phyloP scores from a whole-genome alignment of 2,329 filamentous ascomycete species.

The Penicillium sp. region DNA sequence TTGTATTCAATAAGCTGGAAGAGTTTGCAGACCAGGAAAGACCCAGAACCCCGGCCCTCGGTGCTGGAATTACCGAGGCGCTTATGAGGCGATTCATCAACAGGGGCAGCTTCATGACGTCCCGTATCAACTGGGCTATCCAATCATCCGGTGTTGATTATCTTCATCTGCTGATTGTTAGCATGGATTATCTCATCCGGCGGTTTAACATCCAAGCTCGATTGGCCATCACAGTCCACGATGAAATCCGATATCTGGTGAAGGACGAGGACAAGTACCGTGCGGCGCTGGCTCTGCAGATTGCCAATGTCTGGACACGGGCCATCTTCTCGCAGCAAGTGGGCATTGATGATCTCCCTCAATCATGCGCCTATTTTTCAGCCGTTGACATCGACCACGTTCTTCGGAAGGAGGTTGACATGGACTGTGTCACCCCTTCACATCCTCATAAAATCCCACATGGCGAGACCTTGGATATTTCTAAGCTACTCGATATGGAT shows the following conservation, averaged over 20 bases:
- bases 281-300: conserved; percentile 86
- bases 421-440: conserved; percentile 93
- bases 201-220: conserved; percentile 83
- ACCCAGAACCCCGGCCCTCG: conserved; percentile 86
- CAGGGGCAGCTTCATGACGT: conserved; percentile 90
- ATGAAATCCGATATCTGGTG: conserved; percentile 94
- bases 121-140: conserved; percentile 98
- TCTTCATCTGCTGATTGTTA: conserved; percentile 84
- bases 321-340: conserved; percentile 98
- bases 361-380: conserved; percentile 92
- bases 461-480: conserved; percentile 85
- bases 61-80: conserved; percentile 93
- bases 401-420: conserved; percentile 95
- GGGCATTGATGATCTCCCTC: conserved; percentile 90
- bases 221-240: conserved; percentile 89
- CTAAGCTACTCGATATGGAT: conserved; percentile 71
- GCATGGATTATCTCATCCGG: conserved; percentile 89
- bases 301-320: conserved; percentile 93
- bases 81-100: conserved; percentile 83
- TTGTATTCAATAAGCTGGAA: conserved; percentile 97
- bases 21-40: conserved; percentile 94
- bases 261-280: conserved; percentile 82
- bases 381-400: conserved; percentile 94
- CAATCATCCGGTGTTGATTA: conserved; percentile 98
- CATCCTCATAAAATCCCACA: conserved; percentile 74